Base-by-base conservation (phyloP, 2,329 filamentous ascomycete species). In the Penicillium sp. region DNA sequence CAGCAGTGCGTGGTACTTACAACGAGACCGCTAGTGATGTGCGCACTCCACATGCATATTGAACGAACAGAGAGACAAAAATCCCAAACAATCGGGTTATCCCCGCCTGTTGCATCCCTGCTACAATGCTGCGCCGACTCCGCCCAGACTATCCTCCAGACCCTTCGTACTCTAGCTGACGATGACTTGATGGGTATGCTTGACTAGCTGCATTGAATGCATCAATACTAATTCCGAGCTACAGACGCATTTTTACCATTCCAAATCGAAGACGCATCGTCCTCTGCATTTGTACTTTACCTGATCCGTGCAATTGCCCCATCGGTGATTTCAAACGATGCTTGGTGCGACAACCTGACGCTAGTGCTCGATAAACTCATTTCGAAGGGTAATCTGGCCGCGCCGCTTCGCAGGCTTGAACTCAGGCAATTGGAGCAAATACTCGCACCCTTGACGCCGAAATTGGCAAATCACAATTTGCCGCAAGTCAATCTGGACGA, bases 261-360 rank as follows among this genome's bases (percentile, higher is more conserved):
- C 13, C 74, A 77, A 41, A 67, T 76, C 12, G 74, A 77, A 54
- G 73, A 75, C 37, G 73, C 75, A 6, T 77, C 72, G 8, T 75
- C 74, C 0, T 76, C 74, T 2, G 71, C 73, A 0, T 75, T 77
- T 35, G 65, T 77, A 1, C 66, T 77, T 3, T 69, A 74, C 16
- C 62, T 77, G 0, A 68, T 76, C 16, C 56, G 50, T 18, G 55
- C 61, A 6, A 60, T 64, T 35, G 70, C 67, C n/a, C 74, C 74
- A 0, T 66, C 66, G 0, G 62, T 76, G 2, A 66, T 76, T 0
- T 65, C 67, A 0, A 71, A 72, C 21, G 60, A 70, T 35, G 59
- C 62, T 7, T 76, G 74, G 74, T 67, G 64, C 0, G 70, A 74
- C 0, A 70, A 75, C 34, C 65, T 73, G 3, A 58, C 63, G 6